These are phyloP conservation scores for Kalaharituber pfeilii DNA, from an alignment of 2,329 filamentous ascomycete species.

Conservation along the genomic window DNA sequence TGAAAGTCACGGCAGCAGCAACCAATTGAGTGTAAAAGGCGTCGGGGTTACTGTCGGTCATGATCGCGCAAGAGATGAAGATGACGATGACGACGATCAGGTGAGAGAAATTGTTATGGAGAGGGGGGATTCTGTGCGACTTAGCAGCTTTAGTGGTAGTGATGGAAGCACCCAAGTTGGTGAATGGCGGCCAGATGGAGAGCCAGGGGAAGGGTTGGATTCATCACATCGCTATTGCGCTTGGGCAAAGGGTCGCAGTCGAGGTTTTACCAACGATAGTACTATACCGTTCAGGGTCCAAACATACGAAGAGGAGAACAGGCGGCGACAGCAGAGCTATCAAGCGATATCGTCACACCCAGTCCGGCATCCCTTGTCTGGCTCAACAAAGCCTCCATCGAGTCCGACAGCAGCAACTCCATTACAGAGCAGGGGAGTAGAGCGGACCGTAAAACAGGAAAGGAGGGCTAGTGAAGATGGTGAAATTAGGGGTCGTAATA, in stretches of 20 bases:
- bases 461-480: background rate
- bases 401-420: background rate
- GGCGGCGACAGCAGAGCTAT: too few species aligned
- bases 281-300: background rate
- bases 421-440: background rate
- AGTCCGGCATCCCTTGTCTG: too few species aligned
- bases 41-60: background rate
- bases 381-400: background rate
- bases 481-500: background rate
- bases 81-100: background rate
- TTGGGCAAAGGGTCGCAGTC: too few species aligned
- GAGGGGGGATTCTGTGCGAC: background rate
- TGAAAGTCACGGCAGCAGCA: background rate
- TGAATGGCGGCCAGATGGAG: background rate
- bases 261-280: background rate
- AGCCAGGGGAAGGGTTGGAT: background rate
- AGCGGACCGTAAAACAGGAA: background rate
- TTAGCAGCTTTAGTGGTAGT: background rate
- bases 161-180: slow-evolving; percentile 1
- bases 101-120: too few species aligned
- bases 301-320: background rate
- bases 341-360: too few species aligned
- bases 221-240: background rate
- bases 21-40: background rate
- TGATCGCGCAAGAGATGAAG: background rate